Base-by-base conservation (phyloP, 2,329 filamentous ascomycete genomes). In the Madurella mycetomatis region DNA sequence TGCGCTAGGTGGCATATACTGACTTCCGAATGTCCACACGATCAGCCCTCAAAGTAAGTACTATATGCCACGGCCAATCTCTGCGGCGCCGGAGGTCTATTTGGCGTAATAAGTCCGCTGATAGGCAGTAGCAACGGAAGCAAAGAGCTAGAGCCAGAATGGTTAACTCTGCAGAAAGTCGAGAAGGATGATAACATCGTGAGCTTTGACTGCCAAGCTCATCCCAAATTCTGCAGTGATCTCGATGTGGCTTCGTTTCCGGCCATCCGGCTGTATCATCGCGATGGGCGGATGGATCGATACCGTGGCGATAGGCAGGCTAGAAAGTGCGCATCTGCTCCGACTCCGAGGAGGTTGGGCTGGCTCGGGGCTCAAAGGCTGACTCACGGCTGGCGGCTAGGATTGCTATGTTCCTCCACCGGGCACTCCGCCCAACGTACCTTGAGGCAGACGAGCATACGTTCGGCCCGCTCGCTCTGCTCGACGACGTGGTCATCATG, bases 201-300 rank as follows among this genome's bases (percentile, higher is more conserved):
- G n/a, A 73, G 69, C 53, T 63, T 79, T 16, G 71, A 79, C 63
- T 79, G 77, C 58, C 59, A 61, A 5, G 54, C 60, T 0, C 60
- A 68, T 4, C 18, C 60, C 2, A 57, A 62, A 9, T 55, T 76
- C 15, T 79, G 76, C 61, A 59, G 67, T 50, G 69, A 75, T 19
- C 65, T 72, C 47, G 69, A 71, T 30, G 67, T 79, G 30, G 65
- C 67, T 12, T 76, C 76, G 0, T 76, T 74, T 54, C 76, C 76
- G 2, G 67, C 76, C 4, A 70, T 79, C 31, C 69, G 76, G 0
- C 67, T 73, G 7, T 77, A 75, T 54, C 69, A 67, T 2, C 66
- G 71, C 31, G 67, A 70, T 4, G 60, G 65, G 8, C 47, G 58
- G 8, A 66, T 69, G 45, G 65, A 63, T 11, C 61, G 72, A 47